Evolutionary conservation across 2,329 filamentous ascomycete species (phyloP).

Genomic region (Teratosphaeria epicoccoides): DNA sequence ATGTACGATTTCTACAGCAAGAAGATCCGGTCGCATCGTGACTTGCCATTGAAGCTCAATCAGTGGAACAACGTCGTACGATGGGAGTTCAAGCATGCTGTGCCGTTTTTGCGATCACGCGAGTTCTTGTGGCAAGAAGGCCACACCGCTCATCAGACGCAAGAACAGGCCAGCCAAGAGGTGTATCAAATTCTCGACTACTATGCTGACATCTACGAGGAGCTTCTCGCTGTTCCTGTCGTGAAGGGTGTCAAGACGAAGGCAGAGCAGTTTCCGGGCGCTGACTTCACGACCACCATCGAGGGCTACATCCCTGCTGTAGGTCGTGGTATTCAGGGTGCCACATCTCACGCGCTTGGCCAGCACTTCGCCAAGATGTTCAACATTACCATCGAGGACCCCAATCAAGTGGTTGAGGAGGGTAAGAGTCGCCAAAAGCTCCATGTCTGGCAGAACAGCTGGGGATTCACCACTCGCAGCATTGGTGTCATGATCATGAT

Average conservation of each 20-base stretch:
- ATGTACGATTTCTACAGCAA: slow-evolving; percentile 96
- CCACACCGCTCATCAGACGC: slow-evolving; percentile 81
- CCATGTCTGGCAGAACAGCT: slow-evolving; percentile 96
- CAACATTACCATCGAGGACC: slow-evolving; percentile 93
- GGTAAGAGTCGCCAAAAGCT: slow-evolving; percentile 69
- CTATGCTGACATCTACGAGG: slow-evolving; percentile 84
- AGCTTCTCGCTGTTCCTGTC: slow-evolving; percentile 88
- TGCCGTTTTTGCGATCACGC: slow-evolving; percentile 76
- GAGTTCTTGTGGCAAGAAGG: slow-evolving; percentile 99
- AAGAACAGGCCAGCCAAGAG: slow-evolving; percentile 70
- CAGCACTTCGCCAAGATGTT: slow-evolving; percentile 99
- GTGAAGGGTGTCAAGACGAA: slow-evolving; percentile 91
- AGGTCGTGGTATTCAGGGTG: slow-evolving; percentile 91
- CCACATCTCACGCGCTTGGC: slow-evolving; percentile 84
- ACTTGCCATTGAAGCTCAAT: slow-evolving; percentile 86
- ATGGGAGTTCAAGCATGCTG: slow-evolving; percentile 93
- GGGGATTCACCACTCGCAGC: slow-evolving; percentile 92
- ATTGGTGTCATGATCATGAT: slow-evolving; percentile 99
- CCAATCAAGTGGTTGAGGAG: slow-evolving; percentile 48
- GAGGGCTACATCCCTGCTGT: slow-evolving; percentile 96
- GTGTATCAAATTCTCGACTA: slow-evolving; percentile 87
- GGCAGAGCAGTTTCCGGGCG: slow-evolving; percentile 96
- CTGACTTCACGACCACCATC: slow-evolving; percentile 91
- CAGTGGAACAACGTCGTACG: slow-evolving; percentile 95
- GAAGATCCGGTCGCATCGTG: slow-evolving; percentile 93